Percentiles rank a stretch among this genome's conserved stretches.
phyloP scores from a whole-genome alignment of 768 basidiomycete species.

The Tricholoma bakamatsutake region DNA sequence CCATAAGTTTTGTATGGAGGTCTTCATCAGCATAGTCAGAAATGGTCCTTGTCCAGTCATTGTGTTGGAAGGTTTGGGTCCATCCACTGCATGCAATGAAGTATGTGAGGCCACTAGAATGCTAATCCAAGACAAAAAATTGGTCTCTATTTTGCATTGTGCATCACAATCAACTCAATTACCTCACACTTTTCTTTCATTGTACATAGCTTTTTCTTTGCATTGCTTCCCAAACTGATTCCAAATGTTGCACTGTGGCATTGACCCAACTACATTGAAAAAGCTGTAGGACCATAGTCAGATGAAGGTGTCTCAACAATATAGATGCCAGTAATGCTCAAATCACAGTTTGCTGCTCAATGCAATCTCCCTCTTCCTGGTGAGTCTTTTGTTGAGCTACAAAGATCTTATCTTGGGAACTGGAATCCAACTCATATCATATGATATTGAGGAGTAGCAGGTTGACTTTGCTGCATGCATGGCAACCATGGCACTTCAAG shows the following conservation, averaged over 20 bases:
- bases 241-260: background rate
- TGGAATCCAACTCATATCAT: no score
- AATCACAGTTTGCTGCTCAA: no score
- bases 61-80: background rate
- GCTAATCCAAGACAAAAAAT: background rate
- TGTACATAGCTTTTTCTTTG: background rate
- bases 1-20: background rate
- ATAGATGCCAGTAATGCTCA: no score
- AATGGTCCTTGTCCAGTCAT: background rate
- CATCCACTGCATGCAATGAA: background rate
- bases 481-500: no score
- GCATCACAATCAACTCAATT: background rate
- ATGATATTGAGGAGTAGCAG: no score
- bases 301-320: no score
- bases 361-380: no score
- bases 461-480: no score
- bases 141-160: background rate
- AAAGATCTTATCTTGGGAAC: no score
- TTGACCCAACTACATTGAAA: background rate
- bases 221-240: background rate
- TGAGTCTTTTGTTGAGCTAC: no score
- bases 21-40: background rate
- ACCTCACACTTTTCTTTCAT: background rate
- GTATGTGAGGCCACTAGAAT: background rate
- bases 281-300: background rate